Conservation (phyloP, 768 basidiomycete genomes). For the Podaxis sp. region DNA sequence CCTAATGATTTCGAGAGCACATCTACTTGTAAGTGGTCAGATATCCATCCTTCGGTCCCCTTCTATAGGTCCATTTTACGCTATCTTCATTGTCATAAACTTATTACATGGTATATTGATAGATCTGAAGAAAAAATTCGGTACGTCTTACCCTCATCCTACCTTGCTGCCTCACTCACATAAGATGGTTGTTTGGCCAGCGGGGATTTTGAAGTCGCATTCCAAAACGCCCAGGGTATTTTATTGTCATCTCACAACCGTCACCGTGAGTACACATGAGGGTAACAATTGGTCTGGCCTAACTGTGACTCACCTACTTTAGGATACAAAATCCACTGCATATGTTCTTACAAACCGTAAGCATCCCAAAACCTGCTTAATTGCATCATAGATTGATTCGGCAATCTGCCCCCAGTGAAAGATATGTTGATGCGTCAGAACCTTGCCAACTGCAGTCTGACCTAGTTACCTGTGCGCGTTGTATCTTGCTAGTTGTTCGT, state of each 20-base stretch:
- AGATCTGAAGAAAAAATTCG: constrained; percentile 33
- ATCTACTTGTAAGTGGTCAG: constrained; percentile 52
- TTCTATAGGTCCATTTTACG: background rate
- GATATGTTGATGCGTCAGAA: constrained; percentile 46
- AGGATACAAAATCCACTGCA: constrained; percentile 60
- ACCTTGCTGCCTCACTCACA: background rate
- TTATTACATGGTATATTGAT: constrained; percentile 29
- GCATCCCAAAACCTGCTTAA: constrained; percentile 16
- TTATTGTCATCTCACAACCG: constrained; percentile 66
- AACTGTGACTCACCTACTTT: background rate
- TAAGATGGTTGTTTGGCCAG: background rate
- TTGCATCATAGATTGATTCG: background rate
- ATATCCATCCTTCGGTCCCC: background rate
- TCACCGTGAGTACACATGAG: constrained; percentile 45
- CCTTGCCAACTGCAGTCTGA: constrained; percentile 37
- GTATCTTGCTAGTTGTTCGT: background rate
- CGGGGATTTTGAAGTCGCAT: background rate
- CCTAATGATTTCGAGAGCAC: constrained; percentile 72
- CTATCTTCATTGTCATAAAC: background rate
- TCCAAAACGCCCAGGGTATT: constrained; percentile 42
- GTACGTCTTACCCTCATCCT: constrained; percentile 25
- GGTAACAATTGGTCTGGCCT: background rate
- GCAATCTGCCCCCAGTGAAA: constrained; percentile 32
- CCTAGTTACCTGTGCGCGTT: constrained; percentile 19
- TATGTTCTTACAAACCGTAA: constrained; percentile 47